phyloP scores from a whole-genome alignment of 108 stramenopile species.

The Pseudonitzschia multiseries region DNA sequence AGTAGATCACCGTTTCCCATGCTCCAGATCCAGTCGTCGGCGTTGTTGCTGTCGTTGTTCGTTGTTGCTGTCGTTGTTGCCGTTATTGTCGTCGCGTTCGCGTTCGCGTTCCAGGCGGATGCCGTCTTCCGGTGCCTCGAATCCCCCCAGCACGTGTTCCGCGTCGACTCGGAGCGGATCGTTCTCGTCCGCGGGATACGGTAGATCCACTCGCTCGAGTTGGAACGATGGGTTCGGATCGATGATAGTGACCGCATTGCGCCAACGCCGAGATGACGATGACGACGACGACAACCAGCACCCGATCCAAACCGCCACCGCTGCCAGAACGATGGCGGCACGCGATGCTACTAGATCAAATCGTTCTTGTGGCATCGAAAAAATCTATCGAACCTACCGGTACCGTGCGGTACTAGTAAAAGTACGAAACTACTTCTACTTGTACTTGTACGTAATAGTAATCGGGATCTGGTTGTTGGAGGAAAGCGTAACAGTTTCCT shows the following conservation, averaged over 20 bases:
- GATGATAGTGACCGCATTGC: background rate
- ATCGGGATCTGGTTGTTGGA: too few species aligned
- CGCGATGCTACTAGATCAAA: too few species aligned
- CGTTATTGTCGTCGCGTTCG: background rate
- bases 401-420: too few species aligned
- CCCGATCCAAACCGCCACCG: background rate
- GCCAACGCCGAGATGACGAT: too few species aligned
- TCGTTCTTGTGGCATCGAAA: too few species aligned
- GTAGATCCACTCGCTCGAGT: constrained; percentile 2
- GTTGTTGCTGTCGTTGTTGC: too few species aligned
- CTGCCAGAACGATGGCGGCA: background rate
- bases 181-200: background rate
- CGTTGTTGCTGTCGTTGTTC: too few species aligned
- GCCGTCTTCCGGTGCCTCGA: constrained; percentile 7
- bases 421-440: too few species aligned
- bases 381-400: too few species aligned
- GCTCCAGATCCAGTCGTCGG: constrained; percentile 10
- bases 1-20: constrained; percentile 12
- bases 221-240: constrained; percentile 2
- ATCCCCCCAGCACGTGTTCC: background rate
- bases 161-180: constrained; percentile 5
- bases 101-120: background rate
- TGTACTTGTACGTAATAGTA: too few species aligned
- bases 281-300: too few species aligned
- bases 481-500: too few species aligned